Base-by-base conservation (phyloP, 495 filamentous ascomycete species). In the Trichoderma erinaceum region DNA sequence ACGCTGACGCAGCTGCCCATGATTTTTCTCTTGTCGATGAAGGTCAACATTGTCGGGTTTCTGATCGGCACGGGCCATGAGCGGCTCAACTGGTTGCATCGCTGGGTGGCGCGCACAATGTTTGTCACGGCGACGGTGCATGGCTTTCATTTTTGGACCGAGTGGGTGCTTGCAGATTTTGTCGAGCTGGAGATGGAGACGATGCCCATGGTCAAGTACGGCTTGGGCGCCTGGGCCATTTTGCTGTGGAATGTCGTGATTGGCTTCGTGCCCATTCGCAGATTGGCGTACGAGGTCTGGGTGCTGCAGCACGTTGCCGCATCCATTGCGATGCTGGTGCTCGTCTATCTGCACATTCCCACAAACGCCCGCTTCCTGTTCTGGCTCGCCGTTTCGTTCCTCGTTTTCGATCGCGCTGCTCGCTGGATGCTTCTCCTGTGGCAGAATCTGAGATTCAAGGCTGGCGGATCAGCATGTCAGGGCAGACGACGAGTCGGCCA, bases 1-100 rank as follows among this genome's bases (percentile, higher is more conserved):
- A 84, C 90, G 21, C 81, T 92, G 68, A 86, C 85, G n/a, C 92
- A 96, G 76, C 73, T 96, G n/a, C 92, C 92, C 3, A 73, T 96
- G 16, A 80, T 96, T 63, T 91, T 91, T 73, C 82, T 95, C 32
- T 85, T 96, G 25, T 86, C 92, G 11, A 88, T 88, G n/a, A 91
- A 92, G 80, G 83, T 86, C 72, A 95, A 89, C 73, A 78, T 94
- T 67, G 81, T 93, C 46, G 90, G 90, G 3, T 78, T 83, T 32
- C 75, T 93, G 18, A 82, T 83, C 8, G 92, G 90, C 4, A 85
- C 83, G 43, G 88, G 87, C 67, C 87, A 95, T 69, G 89, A 92
- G 77, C 81, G 88, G 18, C 75, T 96, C 64, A 94, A 93, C 72
- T 93, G 91, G 92, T 82, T 92, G 66, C 92, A 96, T 73, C 83